phyloP scores from a whole-genome alignment of 2,329 filamentous ascomycete genomes.

The Penicillium sp. region DNA sequence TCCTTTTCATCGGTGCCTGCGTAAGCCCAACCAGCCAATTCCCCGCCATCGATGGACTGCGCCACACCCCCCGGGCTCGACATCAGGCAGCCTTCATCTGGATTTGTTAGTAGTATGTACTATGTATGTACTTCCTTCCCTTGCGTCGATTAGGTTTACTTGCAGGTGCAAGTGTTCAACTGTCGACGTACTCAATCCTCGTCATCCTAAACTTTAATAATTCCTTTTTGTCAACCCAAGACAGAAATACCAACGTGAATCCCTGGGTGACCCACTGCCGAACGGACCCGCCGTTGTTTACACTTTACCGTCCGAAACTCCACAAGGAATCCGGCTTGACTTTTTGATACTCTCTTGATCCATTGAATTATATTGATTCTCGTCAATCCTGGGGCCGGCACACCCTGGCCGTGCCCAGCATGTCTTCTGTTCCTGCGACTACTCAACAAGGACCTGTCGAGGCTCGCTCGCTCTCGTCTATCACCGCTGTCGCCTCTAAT shows the following conservation, averaged over 20 bases:
- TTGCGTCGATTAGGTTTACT: constrained; percentile 22
- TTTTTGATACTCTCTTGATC: constrained; percentile 1
- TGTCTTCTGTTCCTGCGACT: constrained; percentile 31
- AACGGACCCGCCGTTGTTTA: constrained; percentile 30
- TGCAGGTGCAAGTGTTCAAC: constrained; percentile 14
- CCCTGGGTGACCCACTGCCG: constrained; percentile 22
- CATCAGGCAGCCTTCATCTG: constrained; percentile 25
- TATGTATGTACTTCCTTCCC: constrained; percentile 8
- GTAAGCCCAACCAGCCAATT: neutral
- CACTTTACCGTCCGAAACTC: constrained; percentile 10
- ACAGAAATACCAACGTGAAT: constrained; percentile 8
- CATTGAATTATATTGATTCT: constrained; percentile 6
- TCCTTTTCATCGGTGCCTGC: constrained; percentile 10
- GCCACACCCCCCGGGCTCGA: constrained; percentile 26
- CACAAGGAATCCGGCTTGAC: neutral
- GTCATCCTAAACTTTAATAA: constrained; percentile 5
- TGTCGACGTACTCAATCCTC: constrained; percentile 4
- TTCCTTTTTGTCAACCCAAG: neutral
- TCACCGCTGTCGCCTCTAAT: constrained; percentile 82
- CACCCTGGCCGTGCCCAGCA: constrained; percentile 36
- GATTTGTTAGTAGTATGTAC: no score
- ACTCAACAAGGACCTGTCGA: constrained; percentile 61
- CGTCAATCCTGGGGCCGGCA: constrained; percentile 26
- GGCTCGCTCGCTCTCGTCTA: constrained; percentile 79
- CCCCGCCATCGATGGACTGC: constrained; percentile 28